phyloP scores from a whole-genome alignment of 768 basidiomycete species.

The Filobasidium wieringae region DNA sequence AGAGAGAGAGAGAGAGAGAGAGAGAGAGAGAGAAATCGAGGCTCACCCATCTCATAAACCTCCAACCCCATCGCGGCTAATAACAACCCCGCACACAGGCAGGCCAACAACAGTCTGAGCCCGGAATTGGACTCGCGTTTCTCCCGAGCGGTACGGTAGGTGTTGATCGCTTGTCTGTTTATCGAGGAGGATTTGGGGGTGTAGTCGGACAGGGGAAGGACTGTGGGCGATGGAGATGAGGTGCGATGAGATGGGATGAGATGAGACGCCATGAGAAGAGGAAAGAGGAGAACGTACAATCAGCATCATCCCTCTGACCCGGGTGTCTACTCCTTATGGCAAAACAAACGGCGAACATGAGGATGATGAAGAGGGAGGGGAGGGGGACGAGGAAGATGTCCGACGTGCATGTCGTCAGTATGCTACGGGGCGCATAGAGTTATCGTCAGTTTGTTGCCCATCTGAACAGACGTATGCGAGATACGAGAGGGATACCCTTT shows the following conservation, averaged over 20 bases:
- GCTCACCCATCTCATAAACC: conserved; percentile 9
- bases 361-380: neutral
- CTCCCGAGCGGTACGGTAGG: neutral
- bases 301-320: neutral
- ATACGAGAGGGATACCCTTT: neutral
- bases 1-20: neutral
- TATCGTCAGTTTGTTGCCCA: neutral
- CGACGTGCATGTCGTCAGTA: conserved; percentile 6
- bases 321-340: conserved; percentile 4
- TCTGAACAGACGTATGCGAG: neutral
- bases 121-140: neutral
- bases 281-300: neutral
- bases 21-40: neutral
- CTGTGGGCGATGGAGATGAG: too few relatives aligned
- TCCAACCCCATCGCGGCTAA: conserved; percentile 1
- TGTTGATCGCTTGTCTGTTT: neutral
- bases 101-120: neutral
- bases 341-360: conserved; percentile 9
- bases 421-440: neutral
- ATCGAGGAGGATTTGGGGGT: neutral
- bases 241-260: too few relatives aligned
- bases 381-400: conserved; percentile 13
- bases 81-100: conserved; percentile 1
- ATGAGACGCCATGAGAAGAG: too few relatives aligned
- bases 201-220: neutral